Conservation (phyloP, 2,329 filamentous ascomycete genomes). For the Colletotrichum sp. region DNA sequence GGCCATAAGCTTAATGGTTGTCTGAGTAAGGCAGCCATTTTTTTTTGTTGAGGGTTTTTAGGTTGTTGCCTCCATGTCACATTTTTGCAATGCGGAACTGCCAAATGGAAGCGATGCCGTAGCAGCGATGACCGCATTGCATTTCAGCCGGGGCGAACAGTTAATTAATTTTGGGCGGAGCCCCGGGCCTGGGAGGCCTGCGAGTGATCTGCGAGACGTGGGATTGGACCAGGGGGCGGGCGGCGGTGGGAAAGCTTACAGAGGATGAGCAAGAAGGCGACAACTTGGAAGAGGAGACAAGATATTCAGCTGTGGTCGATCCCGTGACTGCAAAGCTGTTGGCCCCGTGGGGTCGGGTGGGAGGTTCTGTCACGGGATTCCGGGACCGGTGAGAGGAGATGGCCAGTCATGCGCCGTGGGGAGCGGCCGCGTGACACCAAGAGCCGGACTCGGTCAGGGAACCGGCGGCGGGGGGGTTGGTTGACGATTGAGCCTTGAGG, state of each 20-base stretch:
- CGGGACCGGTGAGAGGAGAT: slow-evolving; percentile 17
- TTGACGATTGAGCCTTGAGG: neutral
- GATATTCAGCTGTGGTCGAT: neutral
- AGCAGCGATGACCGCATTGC: neutral
- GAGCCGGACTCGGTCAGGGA: slow-evolving; percentile 16
- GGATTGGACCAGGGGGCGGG: neutral
- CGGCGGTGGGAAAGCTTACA: neutral
- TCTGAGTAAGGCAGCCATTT: neutral
- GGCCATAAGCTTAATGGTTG: neutral
- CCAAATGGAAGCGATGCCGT: neutral
- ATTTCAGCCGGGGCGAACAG: neutral
- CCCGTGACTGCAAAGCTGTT: slow-evolving; percentile 2
- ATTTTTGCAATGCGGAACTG: neutral
- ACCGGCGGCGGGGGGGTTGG: neutral
- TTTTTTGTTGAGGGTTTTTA: neutral
- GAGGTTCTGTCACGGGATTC: neutral
- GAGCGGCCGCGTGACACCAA: slow-evolving; percentile 17
- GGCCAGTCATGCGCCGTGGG: slow-evolving; percentile 19
- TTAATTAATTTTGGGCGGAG: neutral
- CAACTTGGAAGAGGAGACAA: neutral
- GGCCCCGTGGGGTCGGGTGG: slow-evolving; percentile 3
- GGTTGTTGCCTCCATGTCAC: neutral
- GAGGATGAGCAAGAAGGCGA: neutral
- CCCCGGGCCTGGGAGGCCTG: neutral
- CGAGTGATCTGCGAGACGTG: neutral